These are phyloP conservation scores for Neurospora hispaniola DNA, from an alignment of 495 filamentous ascomycete genomes.

Conservation along the genomic window DNA sequence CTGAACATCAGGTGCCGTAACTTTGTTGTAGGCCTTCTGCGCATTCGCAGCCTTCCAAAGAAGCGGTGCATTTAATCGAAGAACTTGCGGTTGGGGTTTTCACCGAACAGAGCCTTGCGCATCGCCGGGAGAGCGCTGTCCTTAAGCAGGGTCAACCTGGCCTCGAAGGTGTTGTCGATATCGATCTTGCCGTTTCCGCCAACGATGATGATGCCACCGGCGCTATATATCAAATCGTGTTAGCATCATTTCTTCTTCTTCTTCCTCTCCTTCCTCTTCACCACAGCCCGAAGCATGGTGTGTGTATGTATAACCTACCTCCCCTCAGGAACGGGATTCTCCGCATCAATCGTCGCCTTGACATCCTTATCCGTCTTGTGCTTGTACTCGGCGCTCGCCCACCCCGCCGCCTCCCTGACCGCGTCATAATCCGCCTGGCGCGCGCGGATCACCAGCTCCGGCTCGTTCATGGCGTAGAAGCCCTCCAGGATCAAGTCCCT, in stretches of 20 bases:
- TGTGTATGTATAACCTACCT: constrained; percentile 50
- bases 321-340: constrained; percentile 67
- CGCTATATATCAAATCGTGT: constrained; percentile 43
- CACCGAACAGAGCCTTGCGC: constrained; percentile 75
- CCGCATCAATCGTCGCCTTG: constrained; percentile 58
- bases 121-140: constrained; percentile 76
- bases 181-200: constrained; percentile 88
- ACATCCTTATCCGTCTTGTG: constrained; percentile 55
- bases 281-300: too few relatives aligned
- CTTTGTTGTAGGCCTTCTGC: not conserved
- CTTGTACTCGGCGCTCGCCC: constrained; percentile 72
- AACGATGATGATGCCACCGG: constrained; percentile 72
- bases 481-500: constrained; percentile 82
- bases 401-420: constrained; percentile 62
- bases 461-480: constrained; percentile 75
- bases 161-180: constrained; percentile 96
- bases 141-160: constrained; percentile 75
- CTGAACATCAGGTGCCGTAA: not conserved
- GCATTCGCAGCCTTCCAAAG: not conserved
- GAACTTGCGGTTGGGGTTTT: constrained; percentile 89
- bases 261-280: too few relatives aligned
- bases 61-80: constrained; percentile 52
- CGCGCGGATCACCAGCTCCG: constrained; percentile 57
- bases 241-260: too few relatives aligned
- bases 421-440: constrained; percentile 69